Evolutionary conservation across 1,139 yeast species (phyloP).

Genomic region (Taphrina betulina): DNA sequence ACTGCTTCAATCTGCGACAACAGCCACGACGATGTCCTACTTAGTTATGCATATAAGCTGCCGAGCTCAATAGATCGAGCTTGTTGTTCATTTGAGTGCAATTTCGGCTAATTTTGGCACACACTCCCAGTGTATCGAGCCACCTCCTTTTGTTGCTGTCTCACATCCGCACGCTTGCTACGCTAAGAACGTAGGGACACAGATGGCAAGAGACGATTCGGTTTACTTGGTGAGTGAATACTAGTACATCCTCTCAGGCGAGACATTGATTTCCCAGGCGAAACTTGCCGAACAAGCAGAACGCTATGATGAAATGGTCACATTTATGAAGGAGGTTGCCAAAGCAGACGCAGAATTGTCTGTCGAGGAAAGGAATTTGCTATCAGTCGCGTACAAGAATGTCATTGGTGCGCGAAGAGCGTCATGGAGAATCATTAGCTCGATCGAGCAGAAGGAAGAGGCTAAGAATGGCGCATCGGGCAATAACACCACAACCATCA

Average conservation of each 20-base stretch:
- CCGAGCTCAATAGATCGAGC: no score
- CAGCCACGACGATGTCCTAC: no score
- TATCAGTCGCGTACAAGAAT: constrained; percentile 96
- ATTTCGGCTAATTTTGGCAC: no score
- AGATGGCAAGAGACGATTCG: constrained; percentile 17
- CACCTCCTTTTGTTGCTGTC: no score
- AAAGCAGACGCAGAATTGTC: constrained; percentile 93
- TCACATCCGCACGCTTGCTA: no score
- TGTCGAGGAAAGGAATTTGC: constrained; percentile 95
- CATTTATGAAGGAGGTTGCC: constrained; percentile 96
- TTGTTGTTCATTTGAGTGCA: no score
- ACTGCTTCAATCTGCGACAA: no score
- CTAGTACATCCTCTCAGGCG: no score
- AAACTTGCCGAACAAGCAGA: constrained; percentile 99
- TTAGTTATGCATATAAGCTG: no score
- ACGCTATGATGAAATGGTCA: constrained; percentile 83
- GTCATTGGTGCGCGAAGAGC: constrained; percentile 99
- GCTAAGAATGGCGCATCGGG: constrained; percentile 53
- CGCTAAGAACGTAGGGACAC: no score
- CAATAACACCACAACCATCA: constrained; percentile 78
- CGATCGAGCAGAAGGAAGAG: constrained; percentile 98
- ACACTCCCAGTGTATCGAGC: no score
- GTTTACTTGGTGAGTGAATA: constrained; percentile 16
- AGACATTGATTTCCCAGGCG: constrained; percentile 49
- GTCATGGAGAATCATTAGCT: constrained; percentile 98